Conservation (phyloP, 805 yeast species). For the Hanseniaspora singularis region DNA sequence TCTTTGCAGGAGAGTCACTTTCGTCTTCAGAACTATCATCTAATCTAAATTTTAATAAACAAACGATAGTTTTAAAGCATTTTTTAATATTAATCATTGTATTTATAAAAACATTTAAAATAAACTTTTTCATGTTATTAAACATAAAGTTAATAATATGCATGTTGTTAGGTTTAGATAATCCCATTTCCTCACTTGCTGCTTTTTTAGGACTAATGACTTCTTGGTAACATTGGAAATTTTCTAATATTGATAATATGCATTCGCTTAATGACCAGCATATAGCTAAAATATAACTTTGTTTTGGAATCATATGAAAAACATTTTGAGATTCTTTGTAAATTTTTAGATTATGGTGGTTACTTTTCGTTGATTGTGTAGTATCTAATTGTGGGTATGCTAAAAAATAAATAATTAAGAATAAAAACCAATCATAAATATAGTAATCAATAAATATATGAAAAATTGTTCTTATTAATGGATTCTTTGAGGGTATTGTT, state of each 20-base stretch:
- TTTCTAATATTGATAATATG: constrained; percentile 22
- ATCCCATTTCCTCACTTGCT: constrained; percentile 2
- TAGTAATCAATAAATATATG: constrained; percentile 27
- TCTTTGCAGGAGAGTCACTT: neutral
- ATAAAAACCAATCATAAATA: constrained; percentile 30
- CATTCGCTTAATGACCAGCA: constrained; percentile 30
- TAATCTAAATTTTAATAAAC: neutral
- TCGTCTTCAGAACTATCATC: constrained; percentile 15
- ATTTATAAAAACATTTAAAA: neutral
- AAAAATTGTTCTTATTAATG: constrained; percentile 19
- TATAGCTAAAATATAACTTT: constrained; percentile 32
- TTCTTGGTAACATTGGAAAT: constrained; percentile 24
- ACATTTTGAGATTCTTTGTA: no score
- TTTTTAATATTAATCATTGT: neutral
- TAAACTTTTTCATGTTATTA: neutral
- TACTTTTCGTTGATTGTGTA: no score
- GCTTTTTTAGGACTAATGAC: constrained; percentile 14
- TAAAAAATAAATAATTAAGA: constrained; percentile 28
- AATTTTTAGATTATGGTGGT: no score
- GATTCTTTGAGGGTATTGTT: constrained; percentile 23
- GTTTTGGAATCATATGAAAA: constrained; percentile 35
- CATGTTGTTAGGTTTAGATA: neutral
- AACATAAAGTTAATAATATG: neutral
- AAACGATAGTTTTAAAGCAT: no score
- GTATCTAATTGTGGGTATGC: constrained; percentile 32